Evolutionary conservation across 108 stramenopile genomes (phyloP).

Genomic region (Asterionellopsis glacialis): DNA sequence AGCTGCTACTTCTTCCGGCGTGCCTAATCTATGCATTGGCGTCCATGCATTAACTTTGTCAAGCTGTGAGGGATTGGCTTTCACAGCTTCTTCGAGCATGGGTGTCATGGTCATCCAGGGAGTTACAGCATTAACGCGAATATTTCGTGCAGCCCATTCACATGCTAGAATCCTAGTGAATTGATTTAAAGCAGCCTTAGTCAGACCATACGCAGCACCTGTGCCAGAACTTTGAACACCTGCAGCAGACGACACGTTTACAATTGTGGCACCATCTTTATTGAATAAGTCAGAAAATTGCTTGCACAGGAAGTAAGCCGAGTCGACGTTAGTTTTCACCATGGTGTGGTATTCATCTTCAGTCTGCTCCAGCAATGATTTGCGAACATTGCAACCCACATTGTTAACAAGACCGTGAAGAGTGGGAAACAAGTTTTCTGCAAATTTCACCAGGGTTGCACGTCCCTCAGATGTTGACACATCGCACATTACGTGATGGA

Average conservation of each 20-base stretch:
- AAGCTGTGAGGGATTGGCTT: slow-evolving; percentile 41
- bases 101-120: slow-evolving; percentile 91
- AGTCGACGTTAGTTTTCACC: slow-evolving; percentile 73
- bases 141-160: slow-evolving; percentile 77
- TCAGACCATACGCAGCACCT: slow-evolving; percentile 79
- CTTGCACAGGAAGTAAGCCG: slow-evolving; percentile 58
- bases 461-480: slow-evolving; percentile 64
- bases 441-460: slow-evolving; percentile 19
- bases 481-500: slow-evolving; percentile 49
- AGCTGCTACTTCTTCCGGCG: slow-evolving; percentile 70
- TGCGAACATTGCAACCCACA: slow-evolving; percentile 84
- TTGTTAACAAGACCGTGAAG: slow-evolving; percentile 90
- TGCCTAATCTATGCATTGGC: slow-evolving; percentile 61
- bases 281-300: slow-evolving; percentile 32
- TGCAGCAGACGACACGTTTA: slow-evolving; percentile 84
- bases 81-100: slow-evolving; percentile 63
- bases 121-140: slow-evolving; percentile 84
- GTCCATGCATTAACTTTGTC: slow-evolving; percentile 70
- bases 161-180: slow-evolving; percentile 71
- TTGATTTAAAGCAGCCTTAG: slow-evolving; percentile 86
- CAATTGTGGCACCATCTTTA: slow-evolving; percentile 57
- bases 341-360: slow-evolving; percentile 68
- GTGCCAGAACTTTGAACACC: slow-evolving; percentile 75
- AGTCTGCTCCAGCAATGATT: slow-evolving; percentile 66
- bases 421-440: slow-evolving; percentile 16